Evolutionary conservation across 257 asterid genomes (phyloP).

Genomic region (Asclepias syriaca): DNA sequence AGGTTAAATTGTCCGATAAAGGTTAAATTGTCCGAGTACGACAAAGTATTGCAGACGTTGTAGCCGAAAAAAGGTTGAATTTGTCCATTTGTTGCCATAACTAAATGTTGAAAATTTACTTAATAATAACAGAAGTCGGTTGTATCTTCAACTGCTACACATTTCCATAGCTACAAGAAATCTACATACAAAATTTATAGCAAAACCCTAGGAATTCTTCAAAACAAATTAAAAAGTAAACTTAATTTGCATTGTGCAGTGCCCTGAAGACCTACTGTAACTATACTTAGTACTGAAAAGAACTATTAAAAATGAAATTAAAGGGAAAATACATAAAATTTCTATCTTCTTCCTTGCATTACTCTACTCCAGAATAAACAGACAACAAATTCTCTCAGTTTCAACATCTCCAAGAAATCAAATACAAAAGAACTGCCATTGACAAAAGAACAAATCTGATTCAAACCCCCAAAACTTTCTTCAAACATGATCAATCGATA

Average conservation of each 20-base stretch:
- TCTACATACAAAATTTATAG: background rate
- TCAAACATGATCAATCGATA: conserved; percentile 5
- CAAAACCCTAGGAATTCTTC: background rate
- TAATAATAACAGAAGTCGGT: background rate
- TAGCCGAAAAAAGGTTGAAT: background rate
- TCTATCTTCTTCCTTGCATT: background rate
- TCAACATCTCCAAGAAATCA: background rate
- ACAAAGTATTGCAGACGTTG: background rate
- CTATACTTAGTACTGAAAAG: background rate
- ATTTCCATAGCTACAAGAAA: background rate
- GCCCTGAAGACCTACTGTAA: background rate
- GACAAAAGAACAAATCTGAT: background rate
- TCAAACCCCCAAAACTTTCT: background rate
- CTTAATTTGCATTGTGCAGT: background rate
- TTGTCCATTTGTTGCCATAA: background rate
- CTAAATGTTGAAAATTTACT: background rate
- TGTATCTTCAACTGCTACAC: background rate
- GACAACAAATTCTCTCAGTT: background rate
- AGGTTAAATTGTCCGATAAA: no score
- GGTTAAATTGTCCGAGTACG: background rate
- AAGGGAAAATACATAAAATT: background rate
- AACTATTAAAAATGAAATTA: background rate
- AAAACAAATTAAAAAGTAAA: background rate
- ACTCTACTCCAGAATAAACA: background rate
- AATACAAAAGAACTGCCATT: background rate